Percentiles rank a stretch among this genome's conserved stretches.
phyloP scores from a whole-genome alignment of 164 flowering plant genomes.

The Aristolochia fimbriata region DNA sequence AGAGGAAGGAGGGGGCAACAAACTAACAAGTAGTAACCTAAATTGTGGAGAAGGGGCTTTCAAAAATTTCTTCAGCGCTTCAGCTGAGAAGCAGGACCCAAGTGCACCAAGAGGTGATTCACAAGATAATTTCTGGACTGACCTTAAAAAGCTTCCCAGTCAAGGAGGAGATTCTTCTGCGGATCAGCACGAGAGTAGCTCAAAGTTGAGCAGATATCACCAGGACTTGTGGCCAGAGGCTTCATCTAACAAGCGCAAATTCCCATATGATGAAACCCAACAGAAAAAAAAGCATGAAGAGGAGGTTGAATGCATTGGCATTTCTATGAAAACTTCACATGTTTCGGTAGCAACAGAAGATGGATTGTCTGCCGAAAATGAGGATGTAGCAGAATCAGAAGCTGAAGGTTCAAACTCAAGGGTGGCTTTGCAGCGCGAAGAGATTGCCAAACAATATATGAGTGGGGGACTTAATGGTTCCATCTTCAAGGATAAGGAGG shows the following conservation, averaged over 20 bases:
- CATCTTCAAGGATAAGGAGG: constrained; percentile 28
- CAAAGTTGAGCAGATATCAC: constrained; percentile 14
- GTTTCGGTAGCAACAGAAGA: constrained; percentile 70
- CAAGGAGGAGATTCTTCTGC: constrained; percentile 35
- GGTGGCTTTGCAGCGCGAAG: constrained; percentile 34
- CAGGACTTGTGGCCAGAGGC: constrained; percentile 31
- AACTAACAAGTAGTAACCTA: constrained; percentile 38
- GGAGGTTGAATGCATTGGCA: constrained; percentile 22
- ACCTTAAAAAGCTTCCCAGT: constrained; percentile 30
- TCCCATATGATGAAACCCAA: constrained; percentile 40
- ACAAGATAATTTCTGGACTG: constrained; percentile 54
- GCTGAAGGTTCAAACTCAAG: constrained; percentile 62
- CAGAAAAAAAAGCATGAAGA: constrained; percentile 52
- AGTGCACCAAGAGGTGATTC: constrained; percentile 16
- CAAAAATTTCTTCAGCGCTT: constrained; percentile 36
- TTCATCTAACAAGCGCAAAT: constrained; percentile 46
- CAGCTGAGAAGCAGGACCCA: constrained; percentile 31
- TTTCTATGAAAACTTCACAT: constrained; percentile 31
- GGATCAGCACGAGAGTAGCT: constrained; percentile 16
- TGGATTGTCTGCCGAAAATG: constrained; percentile 78
- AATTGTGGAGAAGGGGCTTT: constrained; percentile 11
- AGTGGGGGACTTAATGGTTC: constrained; percentile 29
- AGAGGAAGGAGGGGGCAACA: constrained; percentile 48
- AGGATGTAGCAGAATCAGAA: constrained; percentile 91
- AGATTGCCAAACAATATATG: constrained; percentile 25